Percentiles rank a stretch among this genome's conserved stretches.
phyloP scores from a whole-genome alignment of 192 early-diverging fungal species.

The Globomyces pollinis-pini region DNA sequence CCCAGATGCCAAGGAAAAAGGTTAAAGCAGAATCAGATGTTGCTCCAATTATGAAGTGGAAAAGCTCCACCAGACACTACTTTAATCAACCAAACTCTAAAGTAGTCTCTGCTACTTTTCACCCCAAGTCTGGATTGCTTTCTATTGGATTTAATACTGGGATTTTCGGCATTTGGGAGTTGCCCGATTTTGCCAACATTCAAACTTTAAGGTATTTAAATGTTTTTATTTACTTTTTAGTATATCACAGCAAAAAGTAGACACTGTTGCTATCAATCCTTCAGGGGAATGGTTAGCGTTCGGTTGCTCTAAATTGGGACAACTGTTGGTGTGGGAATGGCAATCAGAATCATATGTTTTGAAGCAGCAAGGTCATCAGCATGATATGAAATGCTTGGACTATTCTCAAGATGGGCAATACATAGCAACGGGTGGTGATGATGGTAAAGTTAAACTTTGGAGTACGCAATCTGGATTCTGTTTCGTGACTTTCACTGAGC shows the following conservation, averaged over 20 bases:
- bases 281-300: slow-evolving; percentile 98
- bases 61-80: slow-evolving; percentile 48
- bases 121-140: slow-evolving; percentile 58
- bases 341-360: slow-evolving; percentile 97
- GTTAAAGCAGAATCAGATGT: slow-evolving; percentile 26
- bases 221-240: slow-evolving; percentile 39
- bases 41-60: slow-evolving; percentile 8
- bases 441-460: slow-evolving; percentile 98
- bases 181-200: slow-evolving; percentile 87
- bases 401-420: slow-evolving; percentile 92
- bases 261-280: slow-evolving; percentile 77
- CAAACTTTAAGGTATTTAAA: slow-evolving; percentile 77
- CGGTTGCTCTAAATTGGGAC: slow-evolving; percentile 83
- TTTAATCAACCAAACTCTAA: slow-evolving; percentile 72
- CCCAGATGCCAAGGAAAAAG: slow-evolving; percentile 40
- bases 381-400: slow-evolving; percentile 82
- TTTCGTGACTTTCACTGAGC: slow-evolving; percentile 95
- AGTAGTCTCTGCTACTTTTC: slow-evolving; percentile 74
- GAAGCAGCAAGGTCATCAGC: slow-evolving; percentile 97
- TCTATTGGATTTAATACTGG: slow-evolving; percentile 90
- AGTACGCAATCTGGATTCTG: slow-evolving; percentile 92
- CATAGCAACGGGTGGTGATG: slow-evolving; percentile 91
- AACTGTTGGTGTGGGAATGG: slow-evolving; percentile 99
- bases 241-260: slow-evolving; percentile 90
- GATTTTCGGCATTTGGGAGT: slow-evolving; percentile 97